These are phyloP conservation scores for Abrus pulchellus DNA, from an alignment of 306 rosid species.

Conservation along the genomic window DNA sequence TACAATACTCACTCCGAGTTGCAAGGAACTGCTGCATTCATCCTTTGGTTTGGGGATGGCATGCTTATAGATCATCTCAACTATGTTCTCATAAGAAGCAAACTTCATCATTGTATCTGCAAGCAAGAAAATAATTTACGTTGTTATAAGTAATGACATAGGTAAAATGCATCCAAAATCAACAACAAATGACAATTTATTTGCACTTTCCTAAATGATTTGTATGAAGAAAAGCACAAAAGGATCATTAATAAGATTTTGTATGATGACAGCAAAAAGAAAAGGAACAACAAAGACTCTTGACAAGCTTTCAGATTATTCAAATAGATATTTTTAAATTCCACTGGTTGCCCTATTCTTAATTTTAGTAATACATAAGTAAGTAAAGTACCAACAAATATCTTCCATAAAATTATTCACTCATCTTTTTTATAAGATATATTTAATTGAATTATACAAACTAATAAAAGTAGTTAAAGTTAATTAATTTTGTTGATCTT, in stretches of 20 bases:
- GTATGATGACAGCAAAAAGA: background rate
- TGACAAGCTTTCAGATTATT: background rate
- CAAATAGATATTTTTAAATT: background rate
- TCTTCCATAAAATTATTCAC: background rate
- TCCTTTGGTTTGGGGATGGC: constrained; percentile 77
- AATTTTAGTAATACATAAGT: background rate
- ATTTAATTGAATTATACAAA: too few relatives aligned
- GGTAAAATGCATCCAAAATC: background rate
- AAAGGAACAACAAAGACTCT: background rate
- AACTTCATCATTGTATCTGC: constrained; percentile 99
- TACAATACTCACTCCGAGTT: constrained; percentile 86
- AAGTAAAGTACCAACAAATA: background rate
- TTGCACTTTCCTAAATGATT: background rate
- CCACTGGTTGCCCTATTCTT: background rate
- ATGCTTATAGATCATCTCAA: constrained; percentile 82
- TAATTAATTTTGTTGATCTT: too few relatives aligned
- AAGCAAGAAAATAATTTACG: background rate
- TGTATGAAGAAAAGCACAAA: background rate
- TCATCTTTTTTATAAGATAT: too few relatives aligned
- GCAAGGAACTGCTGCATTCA: constrained; percentile 74
- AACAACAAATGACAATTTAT: background rate
- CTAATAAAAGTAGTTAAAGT: too few relatives aligned
- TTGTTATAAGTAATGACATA: background rate
- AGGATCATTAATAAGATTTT: background rate
- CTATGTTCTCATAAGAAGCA: constrained; percentile 89